Base-by-base conservation (phyloP, 2,329 filamentous ascomycete species). In the Cytospora piceae region DNA sequence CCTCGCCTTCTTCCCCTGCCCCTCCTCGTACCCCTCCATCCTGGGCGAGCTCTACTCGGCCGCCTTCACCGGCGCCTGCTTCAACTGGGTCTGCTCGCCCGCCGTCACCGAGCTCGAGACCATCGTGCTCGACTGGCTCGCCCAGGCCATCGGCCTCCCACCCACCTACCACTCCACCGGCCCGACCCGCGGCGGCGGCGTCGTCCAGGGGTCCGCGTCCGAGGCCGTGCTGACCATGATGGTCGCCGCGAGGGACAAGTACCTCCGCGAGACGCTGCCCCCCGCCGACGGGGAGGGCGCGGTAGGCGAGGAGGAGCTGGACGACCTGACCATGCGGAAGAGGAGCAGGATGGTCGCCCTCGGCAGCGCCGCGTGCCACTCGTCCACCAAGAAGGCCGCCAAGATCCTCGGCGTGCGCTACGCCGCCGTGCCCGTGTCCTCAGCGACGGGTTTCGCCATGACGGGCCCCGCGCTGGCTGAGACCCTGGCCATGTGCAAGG, bases 21-120 rank as follows among this genome's bases (percentile, higher is more conserved):
- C 87, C 29, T 88, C 89, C 61, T 92, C 90, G 42, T 97, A 90
- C 74, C 93, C 94, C 0, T 87, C 89, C 32, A 94, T 97, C 76
- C 84, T 98, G 14, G 94, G 93, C 24, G 94, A 98, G 79, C 88
- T 98, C 81, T 98, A 97, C 82, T 92, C 88, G 53, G 89, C 92
- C 6, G 90, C 93, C 8, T 94, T 97, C 78, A 95, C 89, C 15
- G 92, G 92, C 20, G 93, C 94, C 1, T 93, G 93, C 49, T 98
- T 98, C 83, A 98, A 98, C 79, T 98, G 94, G 94, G 88, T 97
- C 69, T 97, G 94, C 79, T 93, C 90, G 7, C 94, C 94, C 0
- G 93, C 91, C 8, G 90, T 95, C 22, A 98, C 94, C 0, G 94
- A 98, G 79, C 85, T 98, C 57, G 94, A 98, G 82, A 97, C 94